A percentile compares a stretch with the other conserved stretches of the same genome.
phyloP scores from a whole-genome alignment of 139 green algal species.

The Tetradesmus lagerheimii region DNA sequence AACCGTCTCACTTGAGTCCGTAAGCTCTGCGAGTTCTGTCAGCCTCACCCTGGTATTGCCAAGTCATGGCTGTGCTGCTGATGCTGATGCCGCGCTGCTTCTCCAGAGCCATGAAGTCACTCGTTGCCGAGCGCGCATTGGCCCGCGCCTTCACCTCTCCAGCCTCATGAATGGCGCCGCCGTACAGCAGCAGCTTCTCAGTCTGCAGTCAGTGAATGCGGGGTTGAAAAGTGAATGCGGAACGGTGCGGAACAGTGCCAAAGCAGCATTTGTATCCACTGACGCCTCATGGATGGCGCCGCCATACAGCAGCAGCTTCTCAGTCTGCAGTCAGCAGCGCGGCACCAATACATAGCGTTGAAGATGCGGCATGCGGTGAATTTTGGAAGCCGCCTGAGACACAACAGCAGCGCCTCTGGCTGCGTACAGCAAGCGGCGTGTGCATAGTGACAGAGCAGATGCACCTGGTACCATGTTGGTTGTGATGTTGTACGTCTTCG shows the following conservation, averaged over 20 bases:
- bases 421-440: no score
- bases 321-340: conserved; percentile 27
- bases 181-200: conserved; percentile 85
- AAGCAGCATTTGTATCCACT: no score
- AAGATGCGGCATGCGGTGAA: no score
- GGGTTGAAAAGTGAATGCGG: no score
- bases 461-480: no score
- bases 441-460: no score
- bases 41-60: conserved; percentile 64
- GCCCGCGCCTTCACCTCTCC: conserved; percentile 77
- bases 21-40: no score
- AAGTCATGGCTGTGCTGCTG: conserved; percentile 81
- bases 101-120: conserved; percentile 87
- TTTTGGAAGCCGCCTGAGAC: no score
- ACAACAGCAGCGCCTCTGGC: conserved; percentile 3
- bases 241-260: no score
- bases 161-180: conserved; percentile 83
- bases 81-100: conserved; percentile 79
- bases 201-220: conserved; percentile 61
- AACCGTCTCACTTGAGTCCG: no score
- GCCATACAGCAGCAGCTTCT: conserved; percentile 33
- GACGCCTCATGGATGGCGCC: background rate
- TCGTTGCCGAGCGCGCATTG: conserved; percentile 61
- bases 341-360: no score
- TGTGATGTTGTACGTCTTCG: no score